phyloP scores from a whole-genome alignment of 345 rosid species.

The Salix exigua region DNA sequence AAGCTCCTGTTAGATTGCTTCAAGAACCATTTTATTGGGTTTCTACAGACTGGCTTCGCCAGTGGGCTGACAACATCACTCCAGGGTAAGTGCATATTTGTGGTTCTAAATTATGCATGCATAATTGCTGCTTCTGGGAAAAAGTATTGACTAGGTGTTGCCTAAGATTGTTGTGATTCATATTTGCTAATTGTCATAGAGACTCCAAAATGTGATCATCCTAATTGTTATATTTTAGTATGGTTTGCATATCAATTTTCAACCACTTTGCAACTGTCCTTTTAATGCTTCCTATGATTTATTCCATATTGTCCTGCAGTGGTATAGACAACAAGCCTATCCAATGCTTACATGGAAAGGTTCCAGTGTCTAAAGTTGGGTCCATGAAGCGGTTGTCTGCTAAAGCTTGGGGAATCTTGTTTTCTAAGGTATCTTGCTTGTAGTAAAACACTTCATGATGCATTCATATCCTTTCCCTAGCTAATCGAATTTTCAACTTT shows the following conservation, averaged over 20 bases:
- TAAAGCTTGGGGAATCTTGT: slow-evolving; percentile 70
- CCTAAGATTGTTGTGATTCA: background rate
- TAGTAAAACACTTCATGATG: background rate
- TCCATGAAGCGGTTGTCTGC: slow-evolving; percentile 74
- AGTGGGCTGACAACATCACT: slow-evolving; percentile 73
- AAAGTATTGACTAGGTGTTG: background rate
- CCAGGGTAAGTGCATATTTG: slow-evolving; percentile 56
- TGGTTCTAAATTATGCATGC: slow-evolving; percentile 1
- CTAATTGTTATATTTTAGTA: background rate
- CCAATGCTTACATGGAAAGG: slow-evolving; percentile 80
- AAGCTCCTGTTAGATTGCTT: slow-evolving; percentile 67
- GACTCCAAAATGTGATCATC: background rate
- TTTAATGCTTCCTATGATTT: background rate
- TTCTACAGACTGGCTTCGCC: slow-evolving; percentile 87
- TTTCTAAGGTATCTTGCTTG: slow-evolving; percentile 54
- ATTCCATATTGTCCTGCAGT: slow-evolving; percentile 28
- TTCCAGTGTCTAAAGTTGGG: slow-evolving; percentile 61
- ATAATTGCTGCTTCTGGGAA: background rate
- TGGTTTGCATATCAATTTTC: background rate
- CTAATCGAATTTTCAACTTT: background rate
- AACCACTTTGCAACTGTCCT: background rate
- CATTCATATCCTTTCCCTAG: background rate
- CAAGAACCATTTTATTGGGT: slow-evolving; percentile 76
- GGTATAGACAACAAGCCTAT: slow-evolving; percentile 66
- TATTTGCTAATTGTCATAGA: background rate